Evolutionary conservation across 257 asterid genomes (phyloP).

Genomic region (Verbascum thapsus): DNA sequence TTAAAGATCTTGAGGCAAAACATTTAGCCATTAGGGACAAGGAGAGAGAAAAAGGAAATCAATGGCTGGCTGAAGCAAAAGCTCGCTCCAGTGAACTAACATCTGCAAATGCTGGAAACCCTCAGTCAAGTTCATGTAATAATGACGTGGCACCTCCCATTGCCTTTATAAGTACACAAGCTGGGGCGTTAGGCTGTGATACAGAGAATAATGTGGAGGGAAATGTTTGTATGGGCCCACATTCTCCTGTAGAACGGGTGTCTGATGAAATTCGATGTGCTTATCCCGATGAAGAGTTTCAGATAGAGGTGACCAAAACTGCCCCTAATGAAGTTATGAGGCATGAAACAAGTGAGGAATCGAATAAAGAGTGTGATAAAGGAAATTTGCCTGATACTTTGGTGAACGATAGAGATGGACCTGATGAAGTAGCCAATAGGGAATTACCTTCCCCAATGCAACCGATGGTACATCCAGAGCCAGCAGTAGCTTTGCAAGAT

Average conservation of each 20-base stretch:
- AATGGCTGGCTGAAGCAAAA: slow-evolving; percentile 43
- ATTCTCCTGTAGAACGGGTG: slow-evolving; percentile 33
- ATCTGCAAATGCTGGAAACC: slow-evolving; percentile 28
- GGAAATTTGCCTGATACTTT: slow-evolving; percentile 27
- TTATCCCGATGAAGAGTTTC: slow-evolving; percentile 26
- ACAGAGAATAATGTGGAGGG: slow-evolving; percentile 25
- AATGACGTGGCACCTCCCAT: slow-evolving; percentile 21
- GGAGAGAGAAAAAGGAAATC: slow-evolving; percentile 46
- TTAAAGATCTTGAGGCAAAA: slow-evolving; percentile 49
- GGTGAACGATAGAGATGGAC: slow-evolving; percentile 29
- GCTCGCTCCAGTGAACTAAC: slow-evolving; percentile 28
- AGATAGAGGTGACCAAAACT: slow-evolving; percentile 29
- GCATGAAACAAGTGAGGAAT: slow-evolving; percentile 25
- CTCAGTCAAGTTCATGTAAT: slow-evolving; percentile 25
- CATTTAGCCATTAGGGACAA: slow-evolving; percentile 47
- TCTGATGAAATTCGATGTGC: slow-evolving; percentile 34
- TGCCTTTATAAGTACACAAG: no score
- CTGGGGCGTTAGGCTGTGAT: slow-evolving; percentile 27
- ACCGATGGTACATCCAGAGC: slow-evolving; percentile 29
- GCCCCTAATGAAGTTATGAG: slow-evolving; percentile 25
- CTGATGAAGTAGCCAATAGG: slow-evolving; percentile 25
- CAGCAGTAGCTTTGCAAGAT: slow-evolving; percentile 30
- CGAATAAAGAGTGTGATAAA: slow-evolving; percentile 24
- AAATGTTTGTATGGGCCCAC: slow-evolving; percentile 24
- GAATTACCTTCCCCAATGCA: slow-evolving; percentile 26